These are phyloP conservation scores for Cadophora luteo-olivacea DNA, from an alignment of 2,329 filamentous ascomycete genomes.

Conservation along the genomic window DNA sequence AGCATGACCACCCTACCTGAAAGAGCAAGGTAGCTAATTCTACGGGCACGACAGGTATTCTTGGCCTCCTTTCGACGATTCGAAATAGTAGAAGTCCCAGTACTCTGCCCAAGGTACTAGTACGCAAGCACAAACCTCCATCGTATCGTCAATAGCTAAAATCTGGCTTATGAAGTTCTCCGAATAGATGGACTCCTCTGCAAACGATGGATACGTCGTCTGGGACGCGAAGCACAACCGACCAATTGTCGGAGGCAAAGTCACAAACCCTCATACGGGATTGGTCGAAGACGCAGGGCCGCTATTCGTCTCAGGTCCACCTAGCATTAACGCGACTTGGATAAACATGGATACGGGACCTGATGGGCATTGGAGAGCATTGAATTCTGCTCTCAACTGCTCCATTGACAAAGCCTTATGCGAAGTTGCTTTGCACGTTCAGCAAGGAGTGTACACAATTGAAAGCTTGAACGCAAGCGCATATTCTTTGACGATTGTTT, in stretches of 20 bases:
- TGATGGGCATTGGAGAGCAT: not conserved
- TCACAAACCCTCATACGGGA: not conserved
- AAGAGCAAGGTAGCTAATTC: too few relatives aligned
- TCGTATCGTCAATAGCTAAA: too few relatives aligned
- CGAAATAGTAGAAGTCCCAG: too few relatives aligned
- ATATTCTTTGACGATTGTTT: not conserved
- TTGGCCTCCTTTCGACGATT: too few relatives aligned
- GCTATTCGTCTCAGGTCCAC: not conserved
- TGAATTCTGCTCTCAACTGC: not conserved
- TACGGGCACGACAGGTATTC: too few relatives aligned
- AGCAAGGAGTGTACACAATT: not conserved
- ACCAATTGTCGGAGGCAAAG: not conserved
- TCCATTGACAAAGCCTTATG: not conserved
- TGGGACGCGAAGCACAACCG: not conserved
- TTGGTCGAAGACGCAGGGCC: not conserved
- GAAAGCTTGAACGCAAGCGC: not conserved
- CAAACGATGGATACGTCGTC: too few relatives aligned
- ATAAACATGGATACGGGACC: not conserved
- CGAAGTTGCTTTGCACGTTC: not conserved
- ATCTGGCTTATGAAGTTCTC: too few relatives aligned
- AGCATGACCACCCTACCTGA: too few relatives aligned
- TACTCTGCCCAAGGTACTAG: too few relatives aligned
- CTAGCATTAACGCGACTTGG: not conserved
- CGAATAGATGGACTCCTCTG: too few relatives aligned
- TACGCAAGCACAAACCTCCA: too few relatives aligned